These are phyloP conservation scores for Prorocentrum cordatum DNA, from an alignment of 169 alveolate species.

Conservation along the genomic window DNA sequence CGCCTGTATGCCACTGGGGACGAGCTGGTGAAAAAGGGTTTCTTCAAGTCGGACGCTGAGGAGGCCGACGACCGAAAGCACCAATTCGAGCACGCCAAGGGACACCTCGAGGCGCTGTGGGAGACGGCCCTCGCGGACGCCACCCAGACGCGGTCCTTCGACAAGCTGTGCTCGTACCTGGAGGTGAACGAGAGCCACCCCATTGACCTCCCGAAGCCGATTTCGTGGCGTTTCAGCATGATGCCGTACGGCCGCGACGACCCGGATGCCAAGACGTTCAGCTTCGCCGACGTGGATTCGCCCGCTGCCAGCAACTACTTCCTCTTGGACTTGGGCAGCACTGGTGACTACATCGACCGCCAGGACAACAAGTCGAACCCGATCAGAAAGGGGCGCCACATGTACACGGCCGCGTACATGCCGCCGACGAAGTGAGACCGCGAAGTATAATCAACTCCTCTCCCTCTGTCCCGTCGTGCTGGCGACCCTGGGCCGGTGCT, in stretches of 20 bases:
- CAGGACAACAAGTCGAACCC: slow-evolving; percentile 69
- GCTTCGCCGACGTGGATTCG: slow-evolving; percentile 44
- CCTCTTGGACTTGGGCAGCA: slow-evolving; percentile 45
- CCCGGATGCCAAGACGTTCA: slow-evolving; percentile 69
- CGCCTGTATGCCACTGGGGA: slow-evolving; percentile 39
- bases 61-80: slow-evolving; percentile 40
- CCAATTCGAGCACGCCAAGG: slow-evolving; percentile 11
- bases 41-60: slow-evolving; percentile 63
- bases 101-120: not conserved
- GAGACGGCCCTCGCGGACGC: slow-evolving; percentile 49
- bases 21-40: slow-evolving; percentile 53
- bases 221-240: slow-evolving; percentile 68
- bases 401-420: slow-evolving; percentile 70
- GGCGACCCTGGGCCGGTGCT: too few species aligned
- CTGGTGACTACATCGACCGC: slow-evolving; percentile 70
- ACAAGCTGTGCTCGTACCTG: not conserved
- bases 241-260: slow-evolving; percentile 68
- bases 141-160: slow-evolving; percentile 41
- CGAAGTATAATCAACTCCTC: too few species aligned
- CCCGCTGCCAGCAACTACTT: slow-evolving; percentile 54
- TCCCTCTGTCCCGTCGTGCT: too few species aligned
- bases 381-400: slow-evolving; percentile 63
- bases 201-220: not conserved
- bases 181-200: not conserved
- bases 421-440: slow-evolving; percentile 70